Evolutionary conservation across 1,139 yeast species (phyloP), one percentile per base, ranked within the genome.

Genomic region (Scheffersomyces cryptocercus): DNA sequence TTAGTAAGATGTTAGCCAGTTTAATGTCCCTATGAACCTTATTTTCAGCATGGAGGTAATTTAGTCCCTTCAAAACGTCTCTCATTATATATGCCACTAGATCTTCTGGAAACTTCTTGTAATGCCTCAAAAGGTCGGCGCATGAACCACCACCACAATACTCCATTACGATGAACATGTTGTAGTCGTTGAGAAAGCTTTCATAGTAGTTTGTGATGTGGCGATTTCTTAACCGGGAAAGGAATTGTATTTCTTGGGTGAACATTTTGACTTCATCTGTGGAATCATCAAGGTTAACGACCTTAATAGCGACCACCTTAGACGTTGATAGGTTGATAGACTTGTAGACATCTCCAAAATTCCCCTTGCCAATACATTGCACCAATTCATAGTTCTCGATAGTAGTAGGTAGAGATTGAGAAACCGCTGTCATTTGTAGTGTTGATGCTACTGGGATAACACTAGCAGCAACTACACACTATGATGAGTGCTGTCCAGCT

Each of bases 101-200:
- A 3, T 73, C 73, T 53, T 88, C 96, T 15, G 71, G 71, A 36
- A 88, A 62, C 36, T 64, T 70, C 42, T 75, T 77, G 40, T 48
- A 46, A 38, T 46, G 48, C 43, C 48, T 48, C 39, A 59, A 44
- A 49, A 90, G 70, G 56, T 89, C 96, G 1, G 88, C 77, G 62
- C 96, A 87, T 2, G 96, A 87, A 0, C 97, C 96, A 16, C 95
- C 96, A 10, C 91, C 95, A 64, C 97, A 90, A 59, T 79, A 88
- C 60, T 90, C 97, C 96, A 90, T 88, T 4, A 87, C 85, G 40
- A 90, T 87, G 84, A 91, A 89, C 84, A 90, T 80, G 16, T 81
- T 77, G 35, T 80, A 80, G 42, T 79, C 88, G 41, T 73, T 69
- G 9, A 84, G 64, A 56, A 82, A 80, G 0, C 95, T 82, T 40